A percentile compares a stretch with the other conserved stretches of the same genome.
Evolutionary conservation across 345 rosid genomes (phyloP).

Genomic region (Murraya koenigii): DNA sequence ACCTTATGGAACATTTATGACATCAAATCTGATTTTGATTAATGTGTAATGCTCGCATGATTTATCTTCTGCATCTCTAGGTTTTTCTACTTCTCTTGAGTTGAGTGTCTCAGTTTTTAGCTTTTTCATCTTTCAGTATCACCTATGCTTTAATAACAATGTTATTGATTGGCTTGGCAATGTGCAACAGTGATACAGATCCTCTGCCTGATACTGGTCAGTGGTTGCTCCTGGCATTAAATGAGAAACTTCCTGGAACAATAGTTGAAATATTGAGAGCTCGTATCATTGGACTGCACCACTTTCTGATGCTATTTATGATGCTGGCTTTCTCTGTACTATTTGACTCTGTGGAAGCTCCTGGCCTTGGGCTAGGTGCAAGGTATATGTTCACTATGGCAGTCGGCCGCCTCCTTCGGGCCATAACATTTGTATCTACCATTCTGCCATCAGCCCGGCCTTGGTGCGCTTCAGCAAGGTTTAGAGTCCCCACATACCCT

Average conservation of each 20-base stretch:
- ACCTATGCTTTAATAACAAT: not conserved
- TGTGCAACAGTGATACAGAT: conserved; percentile 51
- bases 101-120: conserved; percentile 4
- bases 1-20: not conserved
- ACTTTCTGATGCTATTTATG: conserved; percentile 82
- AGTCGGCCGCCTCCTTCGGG: conserved; percentile 86
- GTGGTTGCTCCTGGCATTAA: conserved; percentile 82
- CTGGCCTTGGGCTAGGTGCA: conserved; percentile 92
- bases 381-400: conserved; percentile 93
- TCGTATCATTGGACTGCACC: conserved; percentile 78
- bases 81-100: not conserved
- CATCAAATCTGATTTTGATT: not conserved
- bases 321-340: conserved; percentile 90
- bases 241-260: conserved; percentile 73
- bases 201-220: conserved; percentile 98
- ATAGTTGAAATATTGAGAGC: conserved; percentile 78
- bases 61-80: not conserved
- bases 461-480: conserved; percentile 86
- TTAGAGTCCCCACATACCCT: conserved; percentile 65
- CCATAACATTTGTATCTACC: conserved; percentile 80
- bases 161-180: conserved; percentile 21
- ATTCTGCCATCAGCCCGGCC: conserved; percentile 93
- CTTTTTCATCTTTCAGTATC: conserved; percentile 8
- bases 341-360: conserved; percentile 75
- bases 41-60: not conserved